Evolutionary conservation across 495 filamentous ascomycete genomes (phyloP).

Genomic region (Cercophora scortea): DNA sequence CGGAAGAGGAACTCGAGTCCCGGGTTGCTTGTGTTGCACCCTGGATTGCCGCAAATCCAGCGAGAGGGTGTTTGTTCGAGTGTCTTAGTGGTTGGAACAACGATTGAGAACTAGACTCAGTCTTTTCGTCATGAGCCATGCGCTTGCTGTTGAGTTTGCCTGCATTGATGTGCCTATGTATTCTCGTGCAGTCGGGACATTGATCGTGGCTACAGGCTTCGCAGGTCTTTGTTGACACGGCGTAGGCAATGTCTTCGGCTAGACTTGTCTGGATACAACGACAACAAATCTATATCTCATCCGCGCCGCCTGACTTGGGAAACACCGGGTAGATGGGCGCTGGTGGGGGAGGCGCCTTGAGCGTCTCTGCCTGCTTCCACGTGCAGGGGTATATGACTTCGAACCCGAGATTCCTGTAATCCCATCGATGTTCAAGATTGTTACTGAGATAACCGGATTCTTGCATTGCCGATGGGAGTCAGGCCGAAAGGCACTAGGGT

Average conservation of each 20-base stretch:
- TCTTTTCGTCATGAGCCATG: too few relatives aligned
- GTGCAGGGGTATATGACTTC: neutral
- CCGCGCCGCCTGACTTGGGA: neutral
- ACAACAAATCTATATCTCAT: neutral
- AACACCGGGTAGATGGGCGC: neutral
- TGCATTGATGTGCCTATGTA: neutral
- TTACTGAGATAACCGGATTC: neutral
- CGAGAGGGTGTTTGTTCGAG: neutral
- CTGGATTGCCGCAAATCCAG: neutral
- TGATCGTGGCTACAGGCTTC: neutral
- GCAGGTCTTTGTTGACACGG: neutral
- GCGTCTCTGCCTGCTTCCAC: neutral
- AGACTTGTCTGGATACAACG: neutral
- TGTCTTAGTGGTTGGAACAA: neutral
- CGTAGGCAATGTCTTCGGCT: neutral
- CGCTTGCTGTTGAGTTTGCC: too few relatives aligned
- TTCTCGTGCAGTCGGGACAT: neutral
- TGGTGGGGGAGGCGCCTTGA: neutral
- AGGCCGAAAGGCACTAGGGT: neutral
- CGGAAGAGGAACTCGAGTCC: neutral
- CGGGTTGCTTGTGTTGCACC: neutral
- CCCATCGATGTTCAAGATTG: neutral
- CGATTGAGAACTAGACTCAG: neutral
- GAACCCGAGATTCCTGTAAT: neutral
- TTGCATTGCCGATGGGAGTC: neutral